Conservation (phyloP, 2,329 filamentous ascomycete genomes). For the Alternaria gansuensis region DNA sequence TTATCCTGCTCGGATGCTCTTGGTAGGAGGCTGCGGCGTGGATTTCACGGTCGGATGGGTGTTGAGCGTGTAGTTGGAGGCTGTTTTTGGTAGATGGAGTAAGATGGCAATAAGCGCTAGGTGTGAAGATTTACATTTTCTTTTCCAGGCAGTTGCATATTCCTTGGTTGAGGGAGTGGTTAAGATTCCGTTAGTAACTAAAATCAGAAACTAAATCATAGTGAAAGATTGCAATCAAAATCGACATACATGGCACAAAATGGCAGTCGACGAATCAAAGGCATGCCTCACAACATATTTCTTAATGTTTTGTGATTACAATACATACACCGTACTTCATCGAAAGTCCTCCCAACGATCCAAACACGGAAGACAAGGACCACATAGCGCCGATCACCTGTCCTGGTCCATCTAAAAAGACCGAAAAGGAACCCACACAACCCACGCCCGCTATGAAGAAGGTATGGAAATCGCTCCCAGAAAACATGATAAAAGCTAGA, state of each 20-base stretch:
- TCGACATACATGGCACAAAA: background rate
- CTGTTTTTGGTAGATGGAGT: too few relatives aligned
- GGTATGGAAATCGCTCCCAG: constrained; percentile 14
- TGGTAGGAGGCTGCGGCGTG: too few relatives aligned
- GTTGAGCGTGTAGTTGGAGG: too few relatives aligned
- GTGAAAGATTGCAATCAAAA: too few relatives aligned
- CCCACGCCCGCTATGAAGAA: constrained; percentile 43
- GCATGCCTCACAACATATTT: background rate
- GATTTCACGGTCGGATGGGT: too few relatives aligned
- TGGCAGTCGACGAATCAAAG: background rate
- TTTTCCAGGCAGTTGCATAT: too few relatives aligned
- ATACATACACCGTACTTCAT: constrained; percentile 12
- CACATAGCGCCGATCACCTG: constrained; percentile 8
- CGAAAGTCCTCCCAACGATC: constrained; percentile 6
- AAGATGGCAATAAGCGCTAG: too few relatives aligned
- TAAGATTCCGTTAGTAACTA: too few relatives aligned
- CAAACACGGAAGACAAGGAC: constrained; percentile 17
- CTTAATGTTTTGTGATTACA: constrained; percentile 11
- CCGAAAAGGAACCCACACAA: constrained; percentile 29
- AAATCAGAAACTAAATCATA: too few relatives aligned
- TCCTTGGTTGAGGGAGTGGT: too few relatives aligned
- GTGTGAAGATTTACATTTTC: too few relatives aligned
- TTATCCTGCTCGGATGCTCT: too few relatives aligned
- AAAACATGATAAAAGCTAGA: constrained; percentile 28
- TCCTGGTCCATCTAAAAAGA: constrained; percentile 6